Evolutionary conservation across 306 rosid species (phyloP).

Genomic region (Dalbergia cochinchinensis): DNA sequence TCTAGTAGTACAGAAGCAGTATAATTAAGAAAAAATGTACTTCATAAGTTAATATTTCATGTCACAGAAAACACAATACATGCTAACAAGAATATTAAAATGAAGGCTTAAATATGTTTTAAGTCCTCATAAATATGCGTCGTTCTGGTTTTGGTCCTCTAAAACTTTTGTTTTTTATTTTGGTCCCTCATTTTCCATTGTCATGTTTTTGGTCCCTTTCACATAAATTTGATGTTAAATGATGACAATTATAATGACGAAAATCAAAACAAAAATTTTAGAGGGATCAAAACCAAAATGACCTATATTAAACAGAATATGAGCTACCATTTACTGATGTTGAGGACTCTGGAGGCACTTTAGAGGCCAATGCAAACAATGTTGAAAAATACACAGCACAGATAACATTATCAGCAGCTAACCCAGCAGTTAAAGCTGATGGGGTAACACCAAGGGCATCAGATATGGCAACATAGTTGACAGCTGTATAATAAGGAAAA

Average conservation of each 20-base stretch:
- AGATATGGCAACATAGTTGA: conserved; percentile 79
- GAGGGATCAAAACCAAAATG: too few relatives aligned
- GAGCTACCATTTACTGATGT: conserved; percentile 53
- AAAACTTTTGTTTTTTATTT: too few relatives aligned
- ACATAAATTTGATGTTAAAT: too few relatives aligned
- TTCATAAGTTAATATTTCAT: conserved; percentile 1
- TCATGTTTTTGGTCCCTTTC: too few relatives aligned
- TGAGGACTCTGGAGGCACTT: conserved; percentile 71
- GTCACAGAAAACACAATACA: not conserved
- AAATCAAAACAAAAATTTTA: too few relatives aligned
- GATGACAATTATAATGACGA: too few relatives aligned
- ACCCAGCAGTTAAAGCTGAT: conserved; percentile 71
- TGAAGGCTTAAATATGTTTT: too few relatives aligned
- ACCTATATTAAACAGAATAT: not conserved
- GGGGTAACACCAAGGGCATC: conserved; percentile 68
- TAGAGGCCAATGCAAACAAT: conserved; percentile 72
- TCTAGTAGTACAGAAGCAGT: conserved; percentile 24
- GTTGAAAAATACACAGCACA: conserved; percentile 77
- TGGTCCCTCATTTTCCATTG: too few relatives aligned
- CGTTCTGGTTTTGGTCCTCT: too few relatives aligned
- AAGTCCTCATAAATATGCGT: too few relatives aligned
- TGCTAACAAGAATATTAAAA: not conserved
- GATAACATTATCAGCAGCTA: conserved; percentile 89
- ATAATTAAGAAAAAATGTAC: not conserved
- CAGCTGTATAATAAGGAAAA: conserved; percentile 56